These are phyloP conservation scores for Boletus sensibilis DNA, from an alignment of 768 basidiomycete species.

Conservation along the genomic window DNA sequence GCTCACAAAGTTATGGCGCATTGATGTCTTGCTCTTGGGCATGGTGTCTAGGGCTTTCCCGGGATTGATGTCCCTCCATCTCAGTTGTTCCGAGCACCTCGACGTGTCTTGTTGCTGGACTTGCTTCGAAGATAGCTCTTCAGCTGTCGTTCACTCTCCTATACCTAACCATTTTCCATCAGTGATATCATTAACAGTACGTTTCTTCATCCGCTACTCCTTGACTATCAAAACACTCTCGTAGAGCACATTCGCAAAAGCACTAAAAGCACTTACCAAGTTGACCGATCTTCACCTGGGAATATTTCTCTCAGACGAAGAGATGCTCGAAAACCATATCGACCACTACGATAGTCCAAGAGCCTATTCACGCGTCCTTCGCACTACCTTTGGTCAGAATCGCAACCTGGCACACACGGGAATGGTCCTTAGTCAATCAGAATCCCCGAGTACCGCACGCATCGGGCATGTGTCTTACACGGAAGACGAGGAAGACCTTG, in stretches of 20 bases:
- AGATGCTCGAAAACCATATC: slow-evolving; percentile 46
- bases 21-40: slow-evolving; percentile 49
- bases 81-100: slow-evolving; percentile 61
- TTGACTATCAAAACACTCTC: slow-evolving; percentile 6
- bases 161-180: slow-evolving; percentile 50
- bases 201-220: slow-evolving; percentile 20
- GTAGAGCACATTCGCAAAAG: slow-evolving; percentile 44
- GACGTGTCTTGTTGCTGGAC: slow-evolving; percentile 58
- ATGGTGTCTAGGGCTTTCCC: slow-evolving; percentile 49
- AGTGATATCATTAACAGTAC: slow-evolving; percentile 50
- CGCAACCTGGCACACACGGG: background rate
- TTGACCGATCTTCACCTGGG: slow-evolving; percentile 57
- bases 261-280: slow-evolving; percentile 45
- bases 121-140: slow-evolving; percentile 64
- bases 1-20: slow-evolving; percentile 54
- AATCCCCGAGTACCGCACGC: slow-evolving; percentile 5
- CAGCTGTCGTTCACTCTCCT: slow-evolving; percentile 58
- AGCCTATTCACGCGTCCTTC: slow-evolving; percentile 20
- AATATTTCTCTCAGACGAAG: slow-evolving; percentile 58
- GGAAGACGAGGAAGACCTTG: slow-evolving; percentile 16
- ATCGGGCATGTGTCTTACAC: slow-evolving; percentile 23
- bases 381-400: slow-evolving; percentile 9
- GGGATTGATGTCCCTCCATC: slow-evolving; percentile 45
- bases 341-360: slow-evolving; percentile 28
- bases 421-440: slow-evolving; percentile 27